Percentiles rank a stretch among this genome's conserved stretches.
phyloP scores from a whole-genome alignment of 768 basidiomycete species.

The Melanogaster broomeanus region DNA sequence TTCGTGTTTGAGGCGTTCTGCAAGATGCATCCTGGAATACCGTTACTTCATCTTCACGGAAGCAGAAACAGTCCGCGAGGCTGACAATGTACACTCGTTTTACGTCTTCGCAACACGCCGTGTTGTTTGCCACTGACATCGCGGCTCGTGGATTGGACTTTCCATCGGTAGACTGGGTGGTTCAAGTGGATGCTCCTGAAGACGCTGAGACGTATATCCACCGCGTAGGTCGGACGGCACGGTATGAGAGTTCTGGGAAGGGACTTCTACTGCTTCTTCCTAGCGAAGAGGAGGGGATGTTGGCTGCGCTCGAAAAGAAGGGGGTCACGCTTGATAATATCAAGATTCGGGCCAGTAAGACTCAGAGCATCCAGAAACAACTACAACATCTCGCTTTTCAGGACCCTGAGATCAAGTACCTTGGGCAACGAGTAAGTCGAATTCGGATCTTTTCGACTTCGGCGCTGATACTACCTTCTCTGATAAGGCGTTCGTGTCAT shows the following conservation, averaged over 20 bases:
- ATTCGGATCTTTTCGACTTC: fast-evolving
- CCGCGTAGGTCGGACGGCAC: slow-evolving; percentile 91
- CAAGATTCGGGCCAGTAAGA: slow-evolving; percentile 88
- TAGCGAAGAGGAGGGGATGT: slow-evolving; percentile 93
- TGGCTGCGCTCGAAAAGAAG: slow-evolving; percentile 67
- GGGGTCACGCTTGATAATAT: slow-evolving; percentile 73
- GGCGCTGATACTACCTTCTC: neutral
- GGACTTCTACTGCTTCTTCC: slow-evolving; percentile 81
- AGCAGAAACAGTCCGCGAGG: slow-evolving; percentile 92
- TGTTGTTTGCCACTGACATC: slow-evolving; percentile 94
- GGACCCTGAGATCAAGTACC: slow-evolving; percentile 95
- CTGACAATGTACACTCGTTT: slow-evolving; percentile 84
- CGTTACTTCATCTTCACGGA: slow-evolving; percentile 92
- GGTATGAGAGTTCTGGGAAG: slow-evolving; percentile 90
- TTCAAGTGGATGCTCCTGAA: slow-evolving; percentile 95
- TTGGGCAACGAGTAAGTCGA: slow-evolving; percentile 81
- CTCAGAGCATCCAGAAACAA: slow-evolving; percentile 80
- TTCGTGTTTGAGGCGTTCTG: slow-evolving; percentile 96
- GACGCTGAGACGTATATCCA: slow-evolving; percentile 98
- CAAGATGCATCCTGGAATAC: slow-evolving; percentile 91
- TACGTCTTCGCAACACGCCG: slow-evolving; percentile 75
- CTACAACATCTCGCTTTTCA: slow-evolving; percentile 92
- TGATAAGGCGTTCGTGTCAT: slow-evolving; percentile 89
- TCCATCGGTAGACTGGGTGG: slow-evolving; percentile 94
- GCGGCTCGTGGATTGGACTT: slow-evolving; percentile 97